Percentiles rank a stretch among this genome's conserved stretches.
These are phyloP conservation scores for Mortierella claussenii DNA, from an alignment of 192 early-diverging fungal genomes.

Conservation along the genomic window DNA sequence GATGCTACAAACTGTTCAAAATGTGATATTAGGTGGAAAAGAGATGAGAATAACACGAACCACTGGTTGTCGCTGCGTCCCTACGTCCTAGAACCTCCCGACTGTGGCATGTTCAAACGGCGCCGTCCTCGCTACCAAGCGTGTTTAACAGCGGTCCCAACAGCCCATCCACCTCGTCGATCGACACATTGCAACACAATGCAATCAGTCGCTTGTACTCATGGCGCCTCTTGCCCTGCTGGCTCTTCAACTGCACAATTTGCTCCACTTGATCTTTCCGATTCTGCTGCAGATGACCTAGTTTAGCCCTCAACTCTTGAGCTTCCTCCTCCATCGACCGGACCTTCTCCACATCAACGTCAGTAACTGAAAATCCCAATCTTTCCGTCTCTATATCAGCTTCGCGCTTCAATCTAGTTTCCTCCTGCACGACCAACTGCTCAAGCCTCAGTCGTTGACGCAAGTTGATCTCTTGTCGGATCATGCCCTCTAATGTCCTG, in stretches of 20 bases:
- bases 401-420: constrained; percentile 21
- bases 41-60: constrained; percentile 4
- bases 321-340: constrained; percentile 41
- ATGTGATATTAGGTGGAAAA: no score
- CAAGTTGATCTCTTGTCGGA: constrained; percentile 43
- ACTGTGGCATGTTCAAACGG: no score
- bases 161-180: constrained; percentile 71
- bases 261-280: constrained; percentile 53
- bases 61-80: background rate
- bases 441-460: constrained; percentile 50
- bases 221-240: constrained; percentile 58
- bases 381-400: constrained; percentile 13
- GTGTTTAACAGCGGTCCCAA: constrained; percentile 68
- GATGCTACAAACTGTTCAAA: no score
- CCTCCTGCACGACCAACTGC: constrained; percentile 32
- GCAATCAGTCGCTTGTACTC: constrained; percentile 76
- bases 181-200: constrained; percentile 69
- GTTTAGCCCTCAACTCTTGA: constrained; percentile 12
- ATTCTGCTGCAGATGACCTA: constrained; percentile 26
- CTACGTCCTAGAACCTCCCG: no score
- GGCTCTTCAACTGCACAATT: constrained; percentile 54
- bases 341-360: constrained; percentile 2
- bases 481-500: constrained; percentile 22
- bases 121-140: constrained; percentile 64
- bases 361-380: background rate